Percentiles rank a stretch among this genome's conserved stretches.
Conservation (phyloP, 139 green algal genomes). For the Ettlia oleoabundans region DNA sequence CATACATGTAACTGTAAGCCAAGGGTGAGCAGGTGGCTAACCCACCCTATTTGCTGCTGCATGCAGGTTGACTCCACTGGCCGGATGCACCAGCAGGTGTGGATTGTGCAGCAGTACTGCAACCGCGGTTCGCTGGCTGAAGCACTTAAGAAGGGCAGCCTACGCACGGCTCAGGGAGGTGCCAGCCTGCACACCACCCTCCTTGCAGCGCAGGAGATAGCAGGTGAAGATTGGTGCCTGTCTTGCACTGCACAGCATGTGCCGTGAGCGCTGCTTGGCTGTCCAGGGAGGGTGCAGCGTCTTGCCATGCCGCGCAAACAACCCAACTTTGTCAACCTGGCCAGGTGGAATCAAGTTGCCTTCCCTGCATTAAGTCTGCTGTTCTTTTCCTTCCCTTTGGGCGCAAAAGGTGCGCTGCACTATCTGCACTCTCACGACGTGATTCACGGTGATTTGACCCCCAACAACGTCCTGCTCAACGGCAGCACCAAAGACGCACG, state of each 20-base stretch:
- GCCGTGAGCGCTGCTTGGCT: background rate
- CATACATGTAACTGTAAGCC: too few species aligned
- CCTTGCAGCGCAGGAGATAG: background rate
- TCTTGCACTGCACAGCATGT: background rate
- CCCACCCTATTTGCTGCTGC: too few species aligned
- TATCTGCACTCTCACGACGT: conserved; percentile 49
- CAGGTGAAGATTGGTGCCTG: too few species aligned
- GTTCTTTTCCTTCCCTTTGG: background rate
- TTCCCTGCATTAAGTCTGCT: background rate
- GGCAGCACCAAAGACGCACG: conserved; percentile 22
- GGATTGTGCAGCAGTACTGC: conserved; percentile 70
- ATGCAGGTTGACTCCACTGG: too few species aligned
- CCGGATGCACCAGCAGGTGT: conserved; percentile 57
- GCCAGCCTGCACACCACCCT: conserved; percentile 5
- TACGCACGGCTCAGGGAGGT: background rate
- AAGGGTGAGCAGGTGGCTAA: too few species aligned
- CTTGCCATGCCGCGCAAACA: too few species aligned
- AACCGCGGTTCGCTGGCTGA: conserved; percentile 47
- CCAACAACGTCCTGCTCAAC: conserved; percentile 50
- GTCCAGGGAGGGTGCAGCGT: background rate
- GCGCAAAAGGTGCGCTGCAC: conserved; percentile 9
- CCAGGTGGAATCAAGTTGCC: background rate
- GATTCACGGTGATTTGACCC: conserved; percentile 54
- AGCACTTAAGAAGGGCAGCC: conserved; percentile 37
- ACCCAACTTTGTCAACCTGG: background rate